Percentiles rank a stretch among this genome's conserved stretches.
Conservation (phyloP, 2,329 filamentous ascomycete species). For the Diaporthe velutina region DNA sequence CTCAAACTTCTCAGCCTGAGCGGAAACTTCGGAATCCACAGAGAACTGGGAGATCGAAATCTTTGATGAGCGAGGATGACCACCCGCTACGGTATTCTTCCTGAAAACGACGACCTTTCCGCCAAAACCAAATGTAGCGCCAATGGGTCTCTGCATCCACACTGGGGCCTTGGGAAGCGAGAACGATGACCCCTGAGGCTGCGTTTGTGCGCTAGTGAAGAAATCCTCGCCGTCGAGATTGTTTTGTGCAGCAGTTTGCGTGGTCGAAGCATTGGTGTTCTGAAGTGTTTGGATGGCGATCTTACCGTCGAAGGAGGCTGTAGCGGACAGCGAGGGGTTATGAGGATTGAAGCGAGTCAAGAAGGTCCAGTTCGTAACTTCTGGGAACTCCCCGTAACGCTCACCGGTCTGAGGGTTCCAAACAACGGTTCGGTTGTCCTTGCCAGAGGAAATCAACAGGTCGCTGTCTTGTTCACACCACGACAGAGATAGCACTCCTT, state of each 20-base stretch:
- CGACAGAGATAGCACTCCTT: constrained; percentile 91
- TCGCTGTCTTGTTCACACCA: constrained; percentile 95
- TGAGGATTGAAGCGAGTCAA: constrained; percentile 93
- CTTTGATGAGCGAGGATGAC: constrained; percentile 78
- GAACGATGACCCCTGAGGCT: constrained; percentile 92
- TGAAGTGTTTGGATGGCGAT: constrained; percentile 94
- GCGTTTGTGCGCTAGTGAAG: constrained; percentile 92
- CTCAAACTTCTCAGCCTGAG: constrained; percentile 89
- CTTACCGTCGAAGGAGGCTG: constrained; percentile 96
- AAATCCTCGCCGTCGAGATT: constrained; percentile 93
- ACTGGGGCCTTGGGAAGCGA: constrained; percentile 87
- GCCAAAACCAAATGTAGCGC: constrained; percentile 94
- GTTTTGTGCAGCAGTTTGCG: constrained; percentile 75
- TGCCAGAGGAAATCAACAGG: constrained; percentile 91
- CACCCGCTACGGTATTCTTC: constrained; percentile 67
- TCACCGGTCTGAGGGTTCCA: constrained; percentile 97
- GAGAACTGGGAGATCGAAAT: constrained; percentile 90
- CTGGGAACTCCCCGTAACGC: constrained; percentile 90
- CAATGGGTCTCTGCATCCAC: constrained; percentile 88
- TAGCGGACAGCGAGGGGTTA: constrained; percentile 92
- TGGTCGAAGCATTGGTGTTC: constrained; percentile 86
- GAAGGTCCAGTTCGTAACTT: constrained; percentile 99
- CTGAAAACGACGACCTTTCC: constrained; percentile 88
- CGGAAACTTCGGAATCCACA: constrained; percentile 86
- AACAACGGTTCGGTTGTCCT: constrained; percentile 94